Evolutionary conservation across 108 stramenopile species (phyloP).

Genomic region (Pinguiococcus pyrenoidosus): DNA sequence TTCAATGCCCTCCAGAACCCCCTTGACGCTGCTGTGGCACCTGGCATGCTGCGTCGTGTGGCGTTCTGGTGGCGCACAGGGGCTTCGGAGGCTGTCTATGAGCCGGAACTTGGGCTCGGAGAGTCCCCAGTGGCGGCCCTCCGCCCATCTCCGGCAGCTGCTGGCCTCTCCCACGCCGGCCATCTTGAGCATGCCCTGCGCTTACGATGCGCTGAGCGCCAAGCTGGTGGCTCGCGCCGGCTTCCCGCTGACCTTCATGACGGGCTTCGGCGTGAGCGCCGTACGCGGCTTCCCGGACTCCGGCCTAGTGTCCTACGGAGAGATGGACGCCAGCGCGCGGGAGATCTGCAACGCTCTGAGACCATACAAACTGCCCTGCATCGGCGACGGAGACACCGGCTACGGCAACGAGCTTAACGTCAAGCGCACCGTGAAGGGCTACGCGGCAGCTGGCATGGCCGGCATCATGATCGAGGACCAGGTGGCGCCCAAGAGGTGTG

Average conservation of each 20-base stretch:
- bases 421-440: constrained; percentile 67
- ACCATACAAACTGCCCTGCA: constrained; percentile 63
- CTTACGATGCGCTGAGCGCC: constrained; percentile 89
- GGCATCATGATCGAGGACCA: constrained; percentile 97
- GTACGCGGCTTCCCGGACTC: constrained; percentile 77
- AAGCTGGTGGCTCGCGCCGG: constrained; percentile 52
- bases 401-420: constrained; percentile 90
- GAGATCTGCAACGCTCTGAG: constrained; percentile 64
- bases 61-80: too few species aligned
- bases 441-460: constrained; percentile 76
- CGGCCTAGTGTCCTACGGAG: constrained; percentile 53
- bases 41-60: too few species aligned
- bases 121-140: too few species aligned
- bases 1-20: too few species aligned
- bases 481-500: constrained; percentile 52
- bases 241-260: constrained; percentile 89
- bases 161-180: too few species aligned
- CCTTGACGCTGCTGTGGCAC: too few species aligned
- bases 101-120: too few species aligned
- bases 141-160: too few species aligned
- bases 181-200: constrained; percentile 60
- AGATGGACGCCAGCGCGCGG: constrained; percentile 61
- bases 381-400: constrained; percentile 89
- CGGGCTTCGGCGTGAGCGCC: constrained; percentile 86
- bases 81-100: too few species aligned